Evolutionary conservation across 1,284 basidiomycete species (phyloP).

Genomic region (Pseudozyma pruni): DNA sequence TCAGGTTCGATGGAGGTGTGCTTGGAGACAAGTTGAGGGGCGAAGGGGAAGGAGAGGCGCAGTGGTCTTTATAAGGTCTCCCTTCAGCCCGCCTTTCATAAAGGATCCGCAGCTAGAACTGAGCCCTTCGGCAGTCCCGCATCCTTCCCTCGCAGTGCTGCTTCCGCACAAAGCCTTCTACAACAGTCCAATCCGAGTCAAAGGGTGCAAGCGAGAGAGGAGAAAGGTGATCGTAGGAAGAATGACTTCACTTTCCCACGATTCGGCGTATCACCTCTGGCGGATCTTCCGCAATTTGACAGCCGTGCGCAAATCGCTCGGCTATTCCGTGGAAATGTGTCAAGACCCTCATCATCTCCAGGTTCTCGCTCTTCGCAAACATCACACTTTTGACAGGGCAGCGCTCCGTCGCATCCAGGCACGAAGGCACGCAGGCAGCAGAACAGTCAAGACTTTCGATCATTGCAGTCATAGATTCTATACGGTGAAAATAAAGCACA

Average conservation of each 20-base stretch:
- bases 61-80: too few relatives aligned
- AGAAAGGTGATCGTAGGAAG: too few relatives aligned
- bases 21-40: too few relatives aligned
- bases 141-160: too few relatives aligned
- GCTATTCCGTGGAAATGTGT: not conserved
- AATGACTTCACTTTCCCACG: too few relatives aligned
- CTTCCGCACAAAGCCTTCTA: not conserved
- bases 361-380: not conserved
- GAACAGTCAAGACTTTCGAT: not conserved
- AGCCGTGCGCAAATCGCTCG: conserved; percentile 1
- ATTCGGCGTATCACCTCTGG: too few relatives aligned
- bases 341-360: conserved; percentile 6
- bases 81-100: not conserved
- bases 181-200: not conserved
- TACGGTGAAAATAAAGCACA: conserved; percentile 21
- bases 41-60: too few relatives aligned
- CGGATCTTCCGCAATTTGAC: conserved; percentile 3
- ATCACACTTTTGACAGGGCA: not conserved
- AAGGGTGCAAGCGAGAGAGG: too few relatives aligned
- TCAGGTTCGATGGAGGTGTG: too few relatives aligned
- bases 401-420: too few relatives aligned
- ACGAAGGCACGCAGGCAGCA: too few relatives aligned
- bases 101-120: not conserved
- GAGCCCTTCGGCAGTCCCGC: not conserved
- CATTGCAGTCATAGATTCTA: conserved; percentile 36